Conservation (phyloP, 768 basidiomycete genomes). For the Serendipita sp. region DNA sequence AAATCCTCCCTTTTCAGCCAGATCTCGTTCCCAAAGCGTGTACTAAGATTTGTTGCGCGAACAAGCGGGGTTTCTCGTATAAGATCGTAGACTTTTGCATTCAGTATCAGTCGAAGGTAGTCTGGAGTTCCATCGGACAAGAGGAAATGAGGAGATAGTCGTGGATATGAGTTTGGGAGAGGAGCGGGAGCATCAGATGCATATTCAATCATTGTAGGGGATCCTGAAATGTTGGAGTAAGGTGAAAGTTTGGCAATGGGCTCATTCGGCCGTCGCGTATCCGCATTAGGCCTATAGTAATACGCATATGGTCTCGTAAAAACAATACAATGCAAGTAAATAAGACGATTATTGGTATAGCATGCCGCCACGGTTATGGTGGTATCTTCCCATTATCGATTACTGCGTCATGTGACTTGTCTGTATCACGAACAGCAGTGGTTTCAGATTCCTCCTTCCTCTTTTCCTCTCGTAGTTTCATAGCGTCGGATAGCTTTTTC, state of each 20-base stretch:
- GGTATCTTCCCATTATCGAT: no score
- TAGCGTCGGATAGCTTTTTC: not conserved
- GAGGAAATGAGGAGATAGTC: slow-evolving; percentile 48
- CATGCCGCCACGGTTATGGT: no score
- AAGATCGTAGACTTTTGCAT: slow-evolving; percentile 81
- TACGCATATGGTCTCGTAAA: no score
- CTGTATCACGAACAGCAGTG: no score
- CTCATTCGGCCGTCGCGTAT: not conserved
- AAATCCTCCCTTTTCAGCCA: slow-evolving; percentile 96
- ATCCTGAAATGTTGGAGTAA: not conserved
- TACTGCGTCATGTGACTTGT: no score
- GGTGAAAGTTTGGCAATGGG: not conserved
- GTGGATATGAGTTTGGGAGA: slow-evolving; percentile 35
- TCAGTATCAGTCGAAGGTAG: slow-evolving; percentile 75
- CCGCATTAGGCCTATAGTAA: not conserved
- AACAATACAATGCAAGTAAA: no score
- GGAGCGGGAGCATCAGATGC: slow-evolving; percentile 53
- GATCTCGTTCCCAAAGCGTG: slow-evolving; percentile 80
- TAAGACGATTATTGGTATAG: no score
- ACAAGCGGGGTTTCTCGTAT: slow-evolving; percentile 82
- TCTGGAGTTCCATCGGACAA: slow-evolving; percentile 58
- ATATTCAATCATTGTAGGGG: slow-evolving; percentile 40
- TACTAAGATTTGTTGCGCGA: slow-evolving; percentile 68
- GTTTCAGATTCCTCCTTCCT: not conserved
- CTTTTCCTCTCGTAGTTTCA: not conserved